Percentiles rank a stretch among this genome's conserved stretches.
These are phyloP conservation scores for Fusarium sacchari DNA, from an alignment of 2,329 filamentous ascomycete genomes.

Conservation along the genomic window DNA sequence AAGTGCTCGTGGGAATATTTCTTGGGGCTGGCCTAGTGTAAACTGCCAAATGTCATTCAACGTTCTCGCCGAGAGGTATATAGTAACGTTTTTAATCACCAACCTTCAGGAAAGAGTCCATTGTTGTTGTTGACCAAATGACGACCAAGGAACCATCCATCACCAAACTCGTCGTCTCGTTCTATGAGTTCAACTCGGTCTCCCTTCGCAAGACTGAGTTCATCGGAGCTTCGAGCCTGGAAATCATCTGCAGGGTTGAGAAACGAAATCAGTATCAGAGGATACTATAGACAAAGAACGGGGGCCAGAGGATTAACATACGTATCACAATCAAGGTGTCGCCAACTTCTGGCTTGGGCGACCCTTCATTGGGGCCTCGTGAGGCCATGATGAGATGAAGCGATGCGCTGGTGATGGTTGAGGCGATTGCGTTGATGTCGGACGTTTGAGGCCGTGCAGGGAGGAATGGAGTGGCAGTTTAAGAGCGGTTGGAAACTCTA, in stretches of 20 bases:
- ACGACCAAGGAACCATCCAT: slow-evolving; percentile 84
- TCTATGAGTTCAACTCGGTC: slow-evolving; percentile 86
- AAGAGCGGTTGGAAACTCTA: slow-evolving; percentile 38
- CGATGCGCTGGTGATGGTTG: slow-evolving; percentile 28
- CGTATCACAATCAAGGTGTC: slow-evolving; percentile 77
- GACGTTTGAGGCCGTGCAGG: slow-evolving; percentile 34
- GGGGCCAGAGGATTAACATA: slow-evolving; percentile 57
- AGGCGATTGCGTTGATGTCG: slow-evolving; percentile 25
- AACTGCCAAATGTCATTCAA: slow-evolving; percentile 55
- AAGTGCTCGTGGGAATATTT: slow-evolving; percentile 46
- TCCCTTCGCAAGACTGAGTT: slow-evolving; percentile 87
- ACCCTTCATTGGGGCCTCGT: slow-evolving; percentile 49
- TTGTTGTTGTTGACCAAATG: slow-evolving; percentile 78
- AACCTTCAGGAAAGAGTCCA: slow-evolving; percentile 86
- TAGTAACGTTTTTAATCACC: slow-evolving; percentile 40
- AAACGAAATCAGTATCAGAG: slow-evolving; percentile 22
- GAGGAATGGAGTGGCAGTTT: slow-evolving; percentile 33
- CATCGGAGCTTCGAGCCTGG: slow-evolving; percentile 88
- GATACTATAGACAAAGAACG: slow-evolving; percentile 11
- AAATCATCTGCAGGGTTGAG: slow-evolving; percentile 78
- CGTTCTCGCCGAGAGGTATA: slow-evolving; percentile 15
- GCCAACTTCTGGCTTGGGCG: slow-evolving; percentile 67
- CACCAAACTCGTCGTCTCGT: slow-evolving; percentile 87
- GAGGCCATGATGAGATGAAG: slow-evolving; percentile 54
- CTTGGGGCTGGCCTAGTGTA: slow-evolving; percentile 70